Percentiles rank a stretch among this genome's conserved stretches.
Conservation (phyloP, 768 basidiomycete genomes). For the Zangia roseola region DNA sequence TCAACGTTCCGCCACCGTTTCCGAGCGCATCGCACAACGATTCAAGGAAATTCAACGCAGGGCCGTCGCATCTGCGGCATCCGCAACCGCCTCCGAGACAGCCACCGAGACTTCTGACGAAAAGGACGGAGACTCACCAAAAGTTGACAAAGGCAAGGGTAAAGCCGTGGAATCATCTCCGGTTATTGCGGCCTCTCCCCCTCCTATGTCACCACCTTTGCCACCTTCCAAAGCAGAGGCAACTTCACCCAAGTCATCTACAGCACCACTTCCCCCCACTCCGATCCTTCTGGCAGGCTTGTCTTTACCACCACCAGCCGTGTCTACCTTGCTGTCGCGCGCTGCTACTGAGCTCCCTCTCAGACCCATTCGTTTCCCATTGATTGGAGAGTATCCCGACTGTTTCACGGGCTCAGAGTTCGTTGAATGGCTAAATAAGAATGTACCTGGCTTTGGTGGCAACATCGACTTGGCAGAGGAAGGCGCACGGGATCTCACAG, state of each 20-base stretch:
- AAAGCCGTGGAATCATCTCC: slow-evolving; percentile 49
- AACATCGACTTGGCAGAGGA: slow-evolving; percentile 79
- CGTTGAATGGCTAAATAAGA: slow-evolving; percentile 76
- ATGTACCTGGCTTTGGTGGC: slow-evolving; percentile 76
- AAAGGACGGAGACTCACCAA: slow-evolving; percentile 40
- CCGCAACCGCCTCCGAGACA: slow-evolving; percentile 25
- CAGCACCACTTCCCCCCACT: slow-evolving; percentile 41
- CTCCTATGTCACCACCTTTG: slow-evolving; percentile 59
- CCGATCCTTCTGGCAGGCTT: slow-evolving; percentile 78
- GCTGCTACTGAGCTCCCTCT: slow-evolving; percentile 74
- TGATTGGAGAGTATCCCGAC: slow-evolving; percentile 81
- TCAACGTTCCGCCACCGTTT: slow-evolving; percentile 72
- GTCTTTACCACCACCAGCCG: slow-evolving; percentile 56
- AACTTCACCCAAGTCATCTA: slow-evolving; percentile 21
- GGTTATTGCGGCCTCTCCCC: slow-evolving; percentile 49
- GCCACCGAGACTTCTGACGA: slow-evolving; percentile 28
- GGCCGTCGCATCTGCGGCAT: slow-evolving; percentile 34
- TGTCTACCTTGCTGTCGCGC: slow-evolving; percentile 68
- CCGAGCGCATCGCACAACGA: slow-evolving; percentile 82
- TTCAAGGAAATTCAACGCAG: slow-evolving; percentile 76
- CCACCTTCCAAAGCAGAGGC: slow-evolving; percentile 45
- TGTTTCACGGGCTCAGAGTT: slow-evolving; percentile 91
- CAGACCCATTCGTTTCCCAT: slow-evolving; percentile 69
- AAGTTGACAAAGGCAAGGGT: slow-evolving; percentile 84
- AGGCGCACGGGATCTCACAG: slow-evolving; percentile 52